Evolutionary conservation across 345 rosid genomes (phyloP).

Genomic region (Mercurialis annua): DNA sequence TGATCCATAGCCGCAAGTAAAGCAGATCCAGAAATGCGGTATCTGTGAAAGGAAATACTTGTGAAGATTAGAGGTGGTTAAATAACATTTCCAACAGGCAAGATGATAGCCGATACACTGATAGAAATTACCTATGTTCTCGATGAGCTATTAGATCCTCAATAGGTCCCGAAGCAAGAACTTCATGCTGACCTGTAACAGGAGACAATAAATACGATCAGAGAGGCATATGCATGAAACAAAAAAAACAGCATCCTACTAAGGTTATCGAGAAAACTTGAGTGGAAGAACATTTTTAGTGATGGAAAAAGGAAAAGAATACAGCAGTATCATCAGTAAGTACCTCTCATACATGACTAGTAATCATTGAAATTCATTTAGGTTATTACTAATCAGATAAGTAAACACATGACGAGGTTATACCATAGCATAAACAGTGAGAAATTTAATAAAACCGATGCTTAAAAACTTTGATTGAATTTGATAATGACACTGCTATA

Average conservation of each 20-base stretch:
- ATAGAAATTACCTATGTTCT: conserved; percentile 76
- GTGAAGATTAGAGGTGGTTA: conserved; percentile 19
- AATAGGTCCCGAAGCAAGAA: conserved; percentile 97
- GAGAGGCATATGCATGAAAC: not conserved
- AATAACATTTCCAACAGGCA: conserved; percentile 2
- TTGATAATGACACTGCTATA: too few relatives aligned
- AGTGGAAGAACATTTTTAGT: not conserved
- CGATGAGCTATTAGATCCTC: conserved; percentile 98
- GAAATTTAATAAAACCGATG: too few relatives aligned
- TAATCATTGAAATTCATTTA: too few relatives aligned
- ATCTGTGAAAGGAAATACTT: conserved; percentile 49
- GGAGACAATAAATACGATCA: conserved; percentile 13
- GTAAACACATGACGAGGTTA: too few relatives aligned
- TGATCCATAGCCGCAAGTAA: conserved; percentile 97
- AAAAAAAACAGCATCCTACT: not conserved
- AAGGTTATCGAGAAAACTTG: not conserved
- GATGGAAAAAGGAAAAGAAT: too few relatives aligned
- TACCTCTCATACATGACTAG: too few relatives aligned
- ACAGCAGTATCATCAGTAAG: too few relatives aligned
- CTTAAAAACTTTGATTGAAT: too few relatives aligned
- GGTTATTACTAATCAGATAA: too few relatives aligned
- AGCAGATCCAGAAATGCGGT: conserved; percentile 95
- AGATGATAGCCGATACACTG: conserved; percentile 2
- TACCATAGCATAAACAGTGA: too few relatives aligned
- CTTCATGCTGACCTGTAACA: conserved; percentile 86